These are phyloP conservation scores for Rhodotorula kratochvilovae DNA, from an alignment of 768 basidiomycete genomes.

Conservation along the genomic window DNA sequence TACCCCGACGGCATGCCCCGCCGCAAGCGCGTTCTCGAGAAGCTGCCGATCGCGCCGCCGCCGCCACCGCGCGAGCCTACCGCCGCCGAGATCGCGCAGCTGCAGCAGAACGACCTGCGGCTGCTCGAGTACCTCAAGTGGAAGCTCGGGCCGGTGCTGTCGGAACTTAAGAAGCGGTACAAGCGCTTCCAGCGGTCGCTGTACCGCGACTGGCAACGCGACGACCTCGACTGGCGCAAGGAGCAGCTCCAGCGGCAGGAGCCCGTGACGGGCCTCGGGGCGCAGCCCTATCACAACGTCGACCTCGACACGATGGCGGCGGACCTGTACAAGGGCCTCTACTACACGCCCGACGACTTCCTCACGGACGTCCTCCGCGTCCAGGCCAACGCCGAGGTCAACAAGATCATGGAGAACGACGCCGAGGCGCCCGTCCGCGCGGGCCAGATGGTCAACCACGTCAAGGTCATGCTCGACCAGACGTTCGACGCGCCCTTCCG, in stretches of 20 bases:
- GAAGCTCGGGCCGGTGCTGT: conserved; percentile 81
- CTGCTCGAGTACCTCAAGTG: conserved; percentile 76
- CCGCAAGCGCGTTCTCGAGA: conserved; percentile 75
- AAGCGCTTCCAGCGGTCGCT: conserved; percentile 74
- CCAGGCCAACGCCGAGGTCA: conserved; percentile 59
- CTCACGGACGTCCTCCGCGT: conserved; percentile 57
- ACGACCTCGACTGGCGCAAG: conserved; percentile 37
- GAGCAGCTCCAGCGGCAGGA: conserved; percentile 20
- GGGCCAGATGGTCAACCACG: conserved; percentile 75
- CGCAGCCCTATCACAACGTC: conserved; percentile 63
- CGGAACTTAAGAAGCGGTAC: conserved; percentile 84
- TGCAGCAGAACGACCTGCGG: conserved; percentile 74
- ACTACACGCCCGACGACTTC: conserved; percentile 83
- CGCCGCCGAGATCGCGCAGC: conserved; percentile 71
- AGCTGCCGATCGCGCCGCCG: conserved; percentile 81
- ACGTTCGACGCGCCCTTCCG: conserved; percentile 75
- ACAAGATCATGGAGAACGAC: conserved; percentile 82
- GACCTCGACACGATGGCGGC: conserved; percentile 87
- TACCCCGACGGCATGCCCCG: conserved; percentile 86
- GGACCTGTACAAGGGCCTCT: conserved; percentile 75
- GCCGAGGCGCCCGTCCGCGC: conserved; percentile 72
- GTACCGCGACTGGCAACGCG: conserved; percentile 35
- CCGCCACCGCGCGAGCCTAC: conserved; percentile 76
- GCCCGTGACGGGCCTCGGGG: conserved; percentile 30
- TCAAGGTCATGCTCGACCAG: conserved; percentile 75